Evolutionary conservation across 495 filamentous ascomycete species (phyloP), one percentile per base, ranked within the genome.

Genomic region (Elasticomyces elasticus): DNA sequence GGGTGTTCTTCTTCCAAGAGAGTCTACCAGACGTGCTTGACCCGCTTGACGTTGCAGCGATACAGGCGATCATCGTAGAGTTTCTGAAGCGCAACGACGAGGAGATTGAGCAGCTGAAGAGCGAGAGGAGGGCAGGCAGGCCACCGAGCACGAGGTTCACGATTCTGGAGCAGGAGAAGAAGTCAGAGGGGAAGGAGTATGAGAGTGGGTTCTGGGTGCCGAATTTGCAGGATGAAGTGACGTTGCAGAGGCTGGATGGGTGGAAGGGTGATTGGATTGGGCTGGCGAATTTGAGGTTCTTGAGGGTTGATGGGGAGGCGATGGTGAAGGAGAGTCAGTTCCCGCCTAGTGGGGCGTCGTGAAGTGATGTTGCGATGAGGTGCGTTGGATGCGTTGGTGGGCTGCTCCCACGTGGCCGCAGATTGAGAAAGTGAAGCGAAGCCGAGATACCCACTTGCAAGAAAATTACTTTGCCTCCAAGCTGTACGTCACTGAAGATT

Each of bases 141-240:
- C 88, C 94, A 22, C 72, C 89, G 4, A 86, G 78, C 61, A 77
- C 81, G 26, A 78, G 79, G 49, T 88, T 95, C 63, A 86, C 89
- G 65, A 69, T 85, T 4, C 70, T 97, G 23, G 79, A 76, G 57
- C 81, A 89, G 62, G 79, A 80, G 43, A 81, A 85, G 43, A 74
- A 75, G 19, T 70, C 70, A 19, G 87, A 96, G 59, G 72, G 84
- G 60, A 84, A 84, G 63, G 92, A 98, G 71, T 85, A 87, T 58
- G 75, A 80, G 43, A 85, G 82, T 25, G 92, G 92, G 0, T 94
- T 94, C 62, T 87, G 82, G 77, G 66, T 84, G 58, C 84, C 84
- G 0, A 79, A 88, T 54, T 52, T 87, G 30, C 64, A 71, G 45
- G 70, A 83, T 41, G 59, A 62, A 44, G 70, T 75, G 38, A 83